A percentile compares a stretch with the other conserved stretches of the same genome.
phyloP scores from a whole-genome alignment of 345 rosid species.

The Pelargonium nanum region DNA sequence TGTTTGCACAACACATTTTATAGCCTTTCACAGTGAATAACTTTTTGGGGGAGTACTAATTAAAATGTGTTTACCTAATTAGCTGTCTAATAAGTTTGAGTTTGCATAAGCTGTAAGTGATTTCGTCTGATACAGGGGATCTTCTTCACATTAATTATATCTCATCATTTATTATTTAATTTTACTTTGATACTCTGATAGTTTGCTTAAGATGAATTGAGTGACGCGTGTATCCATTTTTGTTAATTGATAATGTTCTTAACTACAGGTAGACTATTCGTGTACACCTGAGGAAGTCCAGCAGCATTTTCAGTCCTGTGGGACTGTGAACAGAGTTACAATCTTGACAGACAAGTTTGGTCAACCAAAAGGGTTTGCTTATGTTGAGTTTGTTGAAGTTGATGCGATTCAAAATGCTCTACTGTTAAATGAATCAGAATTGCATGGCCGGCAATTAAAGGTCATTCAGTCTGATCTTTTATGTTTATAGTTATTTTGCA shows the following conservation, averaged over 20 bases:
- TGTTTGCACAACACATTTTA: too few relatives aligned
- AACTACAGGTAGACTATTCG: constrained; percentile 79
- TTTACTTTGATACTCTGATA: background rate
- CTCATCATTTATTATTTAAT: background rate
- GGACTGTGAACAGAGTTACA: constrained; percentile 92
- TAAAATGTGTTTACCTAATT: too few relatives aligned
- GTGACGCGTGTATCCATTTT: background rate
- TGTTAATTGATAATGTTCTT: background rate
- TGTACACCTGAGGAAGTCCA: constrained; percentile 99
- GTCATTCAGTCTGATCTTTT: constrained; percentile 20
- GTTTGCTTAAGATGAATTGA: background rate
- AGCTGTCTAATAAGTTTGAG: too few relatives aligned
- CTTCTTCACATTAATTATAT: background rate
- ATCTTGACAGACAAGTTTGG: constrained; percentile 98
- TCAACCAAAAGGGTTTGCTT: constrained; percentile 98
- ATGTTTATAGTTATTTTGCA: background rate
- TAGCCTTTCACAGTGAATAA: too few relatives aligned
- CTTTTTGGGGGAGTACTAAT: too few relatives aligned
- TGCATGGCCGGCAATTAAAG: constrained; percentile 97
- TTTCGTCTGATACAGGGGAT: background rate
- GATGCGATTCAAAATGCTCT: constrained; percentile 95
- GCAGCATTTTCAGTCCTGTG: constrained; percentile 98
- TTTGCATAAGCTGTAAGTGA: too few relatives aligned
- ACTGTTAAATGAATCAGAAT: constrained; percentile 83
- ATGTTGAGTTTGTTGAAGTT: constrained; percentile 87